Conservation (phyloP, 257 asterid genomes). For the Solanum lignicaule region DNA sequence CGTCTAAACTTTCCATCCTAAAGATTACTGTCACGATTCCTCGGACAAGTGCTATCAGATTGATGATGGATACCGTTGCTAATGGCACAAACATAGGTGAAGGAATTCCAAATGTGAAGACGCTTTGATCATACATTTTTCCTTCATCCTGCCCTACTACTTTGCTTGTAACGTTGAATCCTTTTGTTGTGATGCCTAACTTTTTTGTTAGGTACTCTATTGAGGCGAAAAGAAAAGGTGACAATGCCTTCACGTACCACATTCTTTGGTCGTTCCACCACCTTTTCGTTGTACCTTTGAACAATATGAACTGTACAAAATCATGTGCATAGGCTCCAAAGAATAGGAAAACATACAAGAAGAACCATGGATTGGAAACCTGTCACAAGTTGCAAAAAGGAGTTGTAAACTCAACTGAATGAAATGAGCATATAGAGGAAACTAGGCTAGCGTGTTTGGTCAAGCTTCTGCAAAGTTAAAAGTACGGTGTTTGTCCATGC, state of each 20-base stretch:
- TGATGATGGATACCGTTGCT: slow-evolving; percentile 14
- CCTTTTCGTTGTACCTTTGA: neutral
- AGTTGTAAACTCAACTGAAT: neutral
- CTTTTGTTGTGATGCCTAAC: slow-evolving; percentile 27
- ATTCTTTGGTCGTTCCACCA: slow-evolving; percentile 54
- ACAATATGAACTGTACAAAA: neutral
- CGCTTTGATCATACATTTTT: slow-evolving; percentile 27
- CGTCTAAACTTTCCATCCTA: slow-evolving; percentile 3
- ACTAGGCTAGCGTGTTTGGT: neutral
- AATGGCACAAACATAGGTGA: slow-evolving; percentile 36
- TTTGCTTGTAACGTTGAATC: slow-evolving; percentile 40
- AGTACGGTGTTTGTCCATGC: neutral
- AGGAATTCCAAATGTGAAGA: slow-evolving; percentile 27
- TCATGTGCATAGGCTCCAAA: slow-evolving; percentile 12
- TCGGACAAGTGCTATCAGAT: slow-evolving; percentile 8
- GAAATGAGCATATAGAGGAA: neutral
- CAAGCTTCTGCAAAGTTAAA: neutral
- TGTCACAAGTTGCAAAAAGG: neutral
- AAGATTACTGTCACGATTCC: slow-evolving; percentile 6
- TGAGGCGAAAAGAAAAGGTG: slow-evolving; percentile 16
- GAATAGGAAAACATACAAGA: slow-evolving; percentile 2
- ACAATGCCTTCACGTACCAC: slow-evolving; percentile 32
- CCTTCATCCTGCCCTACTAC: slow-evolving; percentile 27
- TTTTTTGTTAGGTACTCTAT: slow-evolving; percentile 18
- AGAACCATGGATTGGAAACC: slow-evolving; percentile 6